Conservation (phyloP, 2,329 filamentous ascomycete species). For the Drechslera avenae region DNA sequence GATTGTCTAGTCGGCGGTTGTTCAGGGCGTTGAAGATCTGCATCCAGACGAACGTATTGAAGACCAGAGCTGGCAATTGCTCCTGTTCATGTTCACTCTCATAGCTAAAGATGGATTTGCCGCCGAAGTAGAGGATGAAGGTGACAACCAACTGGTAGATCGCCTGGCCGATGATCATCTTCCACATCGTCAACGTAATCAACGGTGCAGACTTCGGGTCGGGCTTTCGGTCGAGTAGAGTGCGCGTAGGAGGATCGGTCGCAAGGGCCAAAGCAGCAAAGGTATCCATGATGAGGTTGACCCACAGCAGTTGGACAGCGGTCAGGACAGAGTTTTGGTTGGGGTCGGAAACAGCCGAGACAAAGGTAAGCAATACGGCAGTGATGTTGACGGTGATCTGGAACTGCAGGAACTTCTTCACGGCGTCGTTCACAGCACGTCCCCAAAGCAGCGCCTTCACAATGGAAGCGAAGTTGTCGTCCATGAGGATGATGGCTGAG, state of each 20-base stretch:
- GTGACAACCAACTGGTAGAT: slow-evolving; percentile 83
- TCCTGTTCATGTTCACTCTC: slow-evolving; percentile 53
- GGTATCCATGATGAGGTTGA: slow-evolving; percentile 97
- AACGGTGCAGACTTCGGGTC: slow-evolving; percentile 74
- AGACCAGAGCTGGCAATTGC: slow-evolving; percentile 77
- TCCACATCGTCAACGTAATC: slow-evolving; percentile 92
- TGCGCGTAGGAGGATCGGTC: slow-evolving; percentile 85
- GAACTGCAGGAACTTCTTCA: slow-evolving; percentile 57
- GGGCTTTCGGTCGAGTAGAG: slow-evolving; percentile 79
- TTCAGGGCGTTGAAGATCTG: slow-evolving; percentile 99
- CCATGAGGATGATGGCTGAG: slow-evolving; percentile 84
- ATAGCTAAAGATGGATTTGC: slow-evolving; percentile 64
- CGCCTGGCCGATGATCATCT: slow-evolving; percentile 95
- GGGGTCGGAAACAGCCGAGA: slow-evolving; percentile 76
- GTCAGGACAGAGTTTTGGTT: slow-evolving; percentile 77
- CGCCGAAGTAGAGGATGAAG: slow-evolving; percentile 82
- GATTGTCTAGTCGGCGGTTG: slow-evolving; percentile 91
- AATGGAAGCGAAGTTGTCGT: slow-evolving; percentile 86
- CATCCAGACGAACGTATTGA: slow-evolving; percentile 99
- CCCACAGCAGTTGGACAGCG: slow-evolving; percentile 91
- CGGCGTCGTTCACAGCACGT: slow-evolving; percentile 51
- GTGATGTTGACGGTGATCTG: slow-evolving; percentile 91
- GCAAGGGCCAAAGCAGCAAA: slow-evolving; percentile 87
- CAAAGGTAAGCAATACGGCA: slow-evolving; percentile 83
- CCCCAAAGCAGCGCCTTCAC: slow-evolving; percentile 84